Percentiles rank a stretch among this genome's conserved stretches.
Conservation (phyloP, 345 rosid species). For the Excoecaria cochinchinensis region DNA sequence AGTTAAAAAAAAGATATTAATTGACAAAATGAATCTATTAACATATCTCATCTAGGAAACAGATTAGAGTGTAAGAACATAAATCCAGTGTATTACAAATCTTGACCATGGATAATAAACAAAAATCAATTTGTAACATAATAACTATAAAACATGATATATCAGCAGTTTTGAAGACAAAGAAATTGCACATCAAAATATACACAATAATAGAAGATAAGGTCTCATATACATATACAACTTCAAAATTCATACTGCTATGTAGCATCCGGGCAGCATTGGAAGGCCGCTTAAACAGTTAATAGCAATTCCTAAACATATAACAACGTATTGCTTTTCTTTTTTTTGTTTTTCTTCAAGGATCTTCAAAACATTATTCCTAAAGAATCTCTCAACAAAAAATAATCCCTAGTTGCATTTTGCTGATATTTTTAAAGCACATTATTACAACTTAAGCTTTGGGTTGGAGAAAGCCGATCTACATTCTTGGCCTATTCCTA, state of each 20-base stretch:
- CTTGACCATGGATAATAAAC: neutral
- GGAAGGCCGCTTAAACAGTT: neutral
- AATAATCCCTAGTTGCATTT: neutral
- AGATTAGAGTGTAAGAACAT: neutral
- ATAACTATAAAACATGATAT: neutral
- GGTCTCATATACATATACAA: neutral
- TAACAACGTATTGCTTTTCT: neutral
- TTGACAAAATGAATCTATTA: neutral
- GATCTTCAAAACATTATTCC: neutral
- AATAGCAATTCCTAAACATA: neutral
- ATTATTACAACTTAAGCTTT: neutral
- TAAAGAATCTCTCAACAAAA: neutral
- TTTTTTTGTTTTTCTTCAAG: neutral
- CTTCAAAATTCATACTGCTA: neutral
- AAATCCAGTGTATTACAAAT: neutral
- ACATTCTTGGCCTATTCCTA: neutral
- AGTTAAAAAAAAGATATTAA: neutral
- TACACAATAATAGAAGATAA: neutral
- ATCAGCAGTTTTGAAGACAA: neutral
- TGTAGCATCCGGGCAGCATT: neutral
- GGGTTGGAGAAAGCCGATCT: neutral
- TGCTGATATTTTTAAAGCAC: neutral
- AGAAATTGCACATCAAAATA: neutral
- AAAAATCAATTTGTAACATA: neutral
- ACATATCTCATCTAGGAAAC: neutral